These are phyloP conservation scores for Zasmidium angulare DNA, from an alignment of 2,329 filamentous ascomycete species.

Conservation along the genomic window DNA sequence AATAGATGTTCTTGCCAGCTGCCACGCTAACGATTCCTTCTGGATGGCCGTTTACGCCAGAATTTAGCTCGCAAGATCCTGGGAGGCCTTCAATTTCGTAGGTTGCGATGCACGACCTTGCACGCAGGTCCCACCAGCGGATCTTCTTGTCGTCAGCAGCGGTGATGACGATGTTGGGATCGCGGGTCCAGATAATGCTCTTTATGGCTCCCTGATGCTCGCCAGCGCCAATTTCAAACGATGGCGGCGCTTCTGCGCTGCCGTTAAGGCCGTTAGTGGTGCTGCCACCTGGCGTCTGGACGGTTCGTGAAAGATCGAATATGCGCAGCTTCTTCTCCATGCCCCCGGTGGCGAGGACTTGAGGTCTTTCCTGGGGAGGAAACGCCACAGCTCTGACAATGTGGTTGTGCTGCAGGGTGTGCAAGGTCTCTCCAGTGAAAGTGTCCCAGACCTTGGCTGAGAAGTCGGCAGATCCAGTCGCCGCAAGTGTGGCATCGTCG, in stretches of 20 bases:
- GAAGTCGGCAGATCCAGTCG: conserved; percentile 94
- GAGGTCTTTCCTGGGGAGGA: conserved; percentile 63
- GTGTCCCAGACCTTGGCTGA: conserved; percentile 94
- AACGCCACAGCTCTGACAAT: conserved; percentile 95
- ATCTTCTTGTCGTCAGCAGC: conserved; percentile 88
- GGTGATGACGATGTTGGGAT: conserved; percentile 83
- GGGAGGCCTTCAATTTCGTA: conserved; percentile 80
- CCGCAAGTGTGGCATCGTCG: conserved; percentile 81
- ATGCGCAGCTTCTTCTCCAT: conserved; percentile 96
- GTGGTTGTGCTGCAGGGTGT: conserved; percentile 86
- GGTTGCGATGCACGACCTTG: conserved; percentile 71
- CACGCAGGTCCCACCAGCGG: conserved; percentile 89
- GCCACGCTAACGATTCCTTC: conserved; percentile 79
- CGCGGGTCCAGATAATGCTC: conserved; percentile 84
- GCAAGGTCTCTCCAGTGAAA: conserved; percentile 83
- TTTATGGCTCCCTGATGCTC: conserved; percentile 88
- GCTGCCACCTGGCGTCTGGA: conserved; percentile 14
- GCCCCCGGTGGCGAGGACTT: conserved; percentile 83
- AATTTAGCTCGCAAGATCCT: conserved; percentile 86
- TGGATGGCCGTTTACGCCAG: conserved; percentile 61
- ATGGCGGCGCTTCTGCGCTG: conserved; percentile 41
- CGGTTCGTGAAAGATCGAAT: conserved; percentile 72
- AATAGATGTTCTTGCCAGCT: conserved; percentile 90
- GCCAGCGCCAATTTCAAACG: conserved; percentile 84
- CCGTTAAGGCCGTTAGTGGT: conserved; percentile 18